Percentiles rank a stretch among this genome's conserved stretches.
Evolutionary conservation across 352 stramenopile genomes (phyloP).

Genomic region (Peronospora farinosa): DNA sequence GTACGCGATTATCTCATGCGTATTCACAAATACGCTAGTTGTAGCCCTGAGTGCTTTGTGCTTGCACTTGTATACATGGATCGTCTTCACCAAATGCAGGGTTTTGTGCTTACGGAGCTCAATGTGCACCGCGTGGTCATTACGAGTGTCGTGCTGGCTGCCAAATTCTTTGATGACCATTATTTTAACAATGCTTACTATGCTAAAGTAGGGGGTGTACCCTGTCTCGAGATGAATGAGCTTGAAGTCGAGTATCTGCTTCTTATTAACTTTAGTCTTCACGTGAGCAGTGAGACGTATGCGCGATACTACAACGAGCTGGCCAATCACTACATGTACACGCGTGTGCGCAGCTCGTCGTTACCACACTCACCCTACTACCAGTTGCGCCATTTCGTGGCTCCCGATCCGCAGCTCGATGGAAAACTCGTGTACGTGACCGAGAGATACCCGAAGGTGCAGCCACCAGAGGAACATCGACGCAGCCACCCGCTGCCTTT

Average conservation of each 20-base stretch:
- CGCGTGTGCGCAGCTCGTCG: slow-evolving; percentile 36
- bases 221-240: slow-evolving; percentile 94
- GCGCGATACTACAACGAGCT: slow-evolving; percentile 89
- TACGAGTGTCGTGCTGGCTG: slow-evolving; percentile 94
- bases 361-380: slow-evolving; percentile 34
- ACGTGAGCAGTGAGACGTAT: slow-evolving; percentile 89
- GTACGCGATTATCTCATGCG: slow-evolving; percentile 78
- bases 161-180: slow-evolving; percentile 99
- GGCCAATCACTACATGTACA: slow-evolving; percentile 80
- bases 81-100: slow-evolving; percentile 94
- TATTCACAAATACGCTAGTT: slow-evolving; percentile 98
- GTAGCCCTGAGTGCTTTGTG: slow-evolving; percentile 98
- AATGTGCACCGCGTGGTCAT: slow-evolving; percentile 98
- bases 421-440: slow-evolving; percentile 78
- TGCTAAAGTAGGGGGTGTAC: slow-evolving; percentile 92
- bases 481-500: slow-evolving; percentile 28
- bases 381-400: slow-evolving; percentile 64
- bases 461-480: slow-evolving; percentile 19
- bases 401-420: slow-evolving; percentile 49
- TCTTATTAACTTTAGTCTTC: slow-evolving; percentile 96
- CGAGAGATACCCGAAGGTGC: slow-evolving; percentile 43
- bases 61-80: slow-evolving; percentile 99
- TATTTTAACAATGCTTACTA: slow-evolving; percentile 99
- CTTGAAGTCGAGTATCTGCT: slow-evolving; percentile 98
- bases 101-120: slow-evolving; percentile 93